A percentile compares a stretch with the other conserved stretches of the same genome.
Evolutionary conservation across 441 rosid species (phyloP).

Genomic region (Pelargonium myrrhifolium): DNA sequence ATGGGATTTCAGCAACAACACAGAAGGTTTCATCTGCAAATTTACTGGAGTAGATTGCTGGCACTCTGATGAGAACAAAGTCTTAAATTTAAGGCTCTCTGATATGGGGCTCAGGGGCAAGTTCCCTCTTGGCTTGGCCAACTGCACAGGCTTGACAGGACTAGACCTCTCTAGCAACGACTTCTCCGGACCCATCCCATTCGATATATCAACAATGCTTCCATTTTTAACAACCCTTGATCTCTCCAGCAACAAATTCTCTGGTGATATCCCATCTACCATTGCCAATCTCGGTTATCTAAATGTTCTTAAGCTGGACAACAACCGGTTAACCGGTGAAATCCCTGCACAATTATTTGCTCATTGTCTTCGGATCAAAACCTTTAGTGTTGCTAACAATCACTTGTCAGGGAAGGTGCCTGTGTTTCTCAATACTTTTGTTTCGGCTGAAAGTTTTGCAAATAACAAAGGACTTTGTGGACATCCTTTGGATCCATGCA

Average conservation of each 20-base stretch:
- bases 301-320: constrained; percentile 23
- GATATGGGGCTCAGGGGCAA: constrained; percentile 30
- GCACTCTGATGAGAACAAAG: constrained; percentile 20
- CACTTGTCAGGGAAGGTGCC: constrained; percentile 34
- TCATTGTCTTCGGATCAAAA: constrained; percentile 12
- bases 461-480: constrained; percentile 29
- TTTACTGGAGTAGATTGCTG: constrained; percentile 29
- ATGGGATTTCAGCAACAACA: constrained; percentile 23
- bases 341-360: constrained; percentile 27
- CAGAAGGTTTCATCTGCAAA: constrained; percentile 22
- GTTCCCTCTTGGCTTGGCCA: constrained; percentile 31
- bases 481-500: constrained; percentile 13
- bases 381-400: constrained; percentile 33
- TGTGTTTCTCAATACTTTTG: background rate
- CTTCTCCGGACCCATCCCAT: constrained; percentile 32
- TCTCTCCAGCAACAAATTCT: constrained; percentile 29
- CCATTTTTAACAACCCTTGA: constrained; percentile 17
- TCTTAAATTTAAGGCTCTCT: constrained; percentile 22
- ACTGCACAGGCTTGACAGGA: constrained; percentile 23
- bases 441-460: constrained; percentile 5
- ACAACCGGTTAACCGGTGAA: constrained; percentile 29
- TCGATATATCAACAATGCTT: constrained; percentile 9
- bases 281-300: constrained; percentile 15
- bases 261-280: constrained; percentile 27
- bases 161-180: constrained; percentile 28